Percentiles rank a stretch among this genome's conserved stretches.
Evolutionary conservation across 1,139 yeast genomes (phyloP).

Genomic region (Pichia sp.): DNA sequence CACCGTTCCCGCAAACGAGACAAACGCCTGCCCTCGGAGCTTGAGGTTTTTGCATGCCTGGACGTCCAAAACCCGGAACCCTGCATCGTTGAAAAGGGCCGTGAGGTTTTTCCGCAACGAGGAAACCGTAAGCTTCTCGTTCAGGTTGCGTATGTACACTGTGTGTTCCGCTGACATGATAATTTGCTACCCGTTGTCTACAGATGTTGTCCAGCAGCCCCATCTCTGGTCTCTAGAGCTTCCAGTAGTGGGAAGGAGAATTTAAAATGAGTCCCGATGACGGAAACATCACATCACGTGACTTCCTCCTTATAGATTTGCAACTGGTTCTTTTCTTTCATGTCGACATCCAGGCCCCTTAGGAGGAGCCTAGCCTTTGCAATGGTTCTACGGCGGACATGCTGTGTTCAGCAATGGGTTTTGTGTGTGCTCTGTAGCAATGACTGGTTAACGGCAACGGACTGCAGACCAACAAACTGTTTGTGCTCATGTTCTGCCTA

Average conservation of each 20-base stretch:
- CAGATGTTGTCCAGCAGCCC: background rate
- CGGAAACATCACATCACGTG: too few species aligned
- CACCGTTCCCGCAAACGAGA: constrained; percentile 49
- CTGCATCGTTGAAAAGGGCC: constrained; percentile 38
- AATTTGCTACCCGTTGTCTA: background rate
- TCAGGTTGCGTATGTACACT: constrained; percentile 62
- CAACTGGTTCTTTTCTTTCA: too few species aligned
- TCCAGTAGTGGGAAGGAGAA: background rate
- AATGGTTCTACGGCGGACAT: too few species aligned
- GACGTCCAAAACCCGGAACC: constrained; percentile 50
- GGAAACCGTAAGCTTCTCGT: constrained; percentile 59
- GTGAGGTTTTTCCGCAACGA: constrained; percentile 45
- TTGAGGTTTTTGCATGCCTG: constrained; percentile 58
- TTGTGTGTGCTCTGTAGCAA: too few species aligned
- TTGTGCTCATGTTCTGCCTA: too few species aligned
- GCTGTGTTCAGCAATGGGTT: too few species aligned
- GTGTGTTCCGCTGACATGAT: constrained; percentile 29
- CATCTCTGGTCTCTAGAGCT: background rate
- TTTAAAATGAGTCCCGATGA: too few species aligned
- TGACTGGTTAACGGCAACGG: too few species aligned
- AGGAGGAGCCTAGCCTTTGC: too few species aligned
- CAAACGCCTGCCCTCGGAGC: constrained; percentile 83
- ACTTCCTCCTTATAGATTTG: too few species aligned
- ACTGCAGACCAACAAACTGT: too few species aligned
- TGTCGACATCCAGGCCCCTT: too few species aligned